Conservation (phyloP, 2,329 filamentous ascomycete genomes). For the Fusarium drepaniforme region DNA sequence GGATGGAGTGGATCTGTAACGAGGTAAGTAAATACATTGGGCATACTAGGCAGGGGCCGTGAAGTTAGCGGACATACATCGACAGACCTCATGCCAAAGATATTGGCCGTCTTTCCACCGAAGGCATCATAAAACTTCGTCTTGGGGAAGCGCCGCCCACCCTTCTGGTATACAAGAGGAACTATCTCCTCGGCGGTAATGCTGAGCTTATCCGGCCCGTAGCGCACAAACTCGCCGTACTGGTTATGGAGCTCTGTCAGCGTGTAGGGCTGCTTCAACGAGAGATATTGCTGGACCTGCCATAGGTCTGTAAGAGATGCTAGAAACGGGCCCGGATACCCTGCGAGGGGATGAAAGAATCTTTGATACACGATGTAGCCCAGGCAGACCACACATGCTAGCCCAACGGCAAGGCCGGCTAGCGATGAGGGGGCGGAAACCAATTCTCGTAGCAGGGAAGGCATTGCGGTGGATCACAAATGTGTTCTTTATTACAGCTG, state of each 20-base stretch:
- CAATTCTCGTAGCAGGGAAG: neutral
- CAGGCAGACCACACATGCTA: neutral
- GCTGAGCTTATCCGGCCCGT: constrained; percentile 26
- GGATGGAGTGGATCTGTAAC: constrained; percentile 18
- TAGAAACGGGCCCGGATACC: constrained; percentile 24
- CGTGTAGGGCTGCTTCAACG: constrained; percentile 21
- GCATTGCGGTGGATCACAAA: neutral
- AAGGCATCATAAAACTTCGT: constrained; percentile 29
- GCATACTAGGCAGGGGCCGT: neutral
- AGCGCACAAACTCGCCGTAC: constrained; percentile 24
- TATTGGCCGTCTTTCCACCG: constrained; percentile 21
- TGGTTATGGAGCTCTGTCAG: constrained; percentile 20
- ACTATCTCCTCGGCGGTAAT: constrained; percentile 22
- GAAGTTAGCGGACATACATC: neutral
- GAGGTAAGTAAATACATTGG: neutral
- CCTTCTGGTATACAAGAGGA: constrained; percentile 18
- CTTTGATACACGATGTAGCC: constrained; percentile 20
- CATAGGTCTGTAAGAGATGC: constrained; percentile 26
- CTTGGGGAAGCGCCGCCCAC: constrained; percentile 20
- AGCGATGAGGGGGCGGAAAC: neutral
- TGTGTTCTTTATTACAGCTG: too few species aligned
- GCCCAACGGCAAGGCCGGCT: neutral
- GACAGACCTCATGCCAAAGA: constrained; percentile 15
- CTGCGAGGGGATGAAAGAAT: constrained; percentile 23
- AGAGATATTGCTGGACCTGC: constrained; percentile 21